Evolutionary conservation across 2,329 filamentous ascomycete species (phyloP).

Genomic region (Endocalyx cinctus): DNA sequence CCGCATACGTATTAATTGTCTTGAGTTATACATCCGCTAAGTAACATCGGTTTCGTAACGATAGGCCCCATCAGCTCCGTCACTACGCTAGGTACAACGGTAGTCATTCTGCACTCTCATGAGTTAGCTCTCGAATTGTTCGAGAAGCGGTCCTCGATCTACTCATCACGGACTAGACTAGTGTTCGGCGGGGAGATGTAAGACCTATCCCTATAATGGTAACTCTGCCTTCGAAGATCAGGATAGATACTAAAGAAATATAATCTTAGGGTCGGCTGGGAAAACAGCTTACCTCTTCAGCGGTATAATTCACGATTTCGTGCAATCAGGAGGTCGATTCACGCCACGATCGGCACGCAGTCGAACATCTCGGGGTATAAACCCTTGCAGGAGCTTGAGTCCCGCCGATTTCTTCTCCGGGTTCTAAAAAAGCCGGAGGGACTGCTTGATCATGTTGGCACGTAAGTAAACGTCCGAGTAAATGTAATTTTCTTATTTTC

Average conservation of each 20-base stretch:
- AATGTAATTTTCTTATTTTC: too few relatives aligned
- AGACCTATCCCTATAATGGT: too few relatives aligned
- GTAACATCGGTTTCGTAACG: too few relatives aligned
- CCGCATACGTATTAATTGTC: not conserved
- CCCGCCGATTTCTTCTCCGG: conserved; percentile 11
- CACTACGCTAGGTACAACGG: conserved; percentile 35
- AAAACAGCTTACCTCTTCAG: too few relatives aligned
- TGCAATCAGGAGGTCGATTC: conserved; percentile 20
- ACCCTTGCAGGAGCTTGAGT: conserved; percentile 10
- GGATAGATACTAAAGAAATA: too few relatives aligned
- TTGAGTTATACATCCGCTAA: not conserved
- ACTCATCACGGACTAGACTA: conserved; percentile 30
- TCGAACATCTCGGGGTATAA: conserved; percentile 8
- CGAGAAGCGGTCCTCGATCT: conserved; percentile 28
- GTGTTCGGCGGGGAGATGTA: conserved; percentile 33
- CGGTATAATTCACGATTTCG: conserved; percentile 16
- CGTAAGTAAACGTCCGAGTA: conserved; percentile 4
- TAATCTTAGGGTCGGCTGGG: too few relatives aligned
- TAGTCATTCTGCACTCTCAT: conserved; percentile 36
- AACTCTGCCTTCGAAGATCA: too few relatives aligned
- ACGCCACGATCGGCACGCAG: conserved; percentile 25
- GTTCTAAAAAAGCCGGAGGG: conserved; percentile 7
- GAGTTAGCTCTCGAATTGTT: conserved; percentile 33
- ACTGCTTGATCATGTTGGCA: conserved; percentile 8
- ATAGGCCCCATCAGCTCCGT: conserved; percentile 33